Evolutionary conservation across 306 rosid species (phyloP).

Genomic region (Neltuma alba): DNA sequence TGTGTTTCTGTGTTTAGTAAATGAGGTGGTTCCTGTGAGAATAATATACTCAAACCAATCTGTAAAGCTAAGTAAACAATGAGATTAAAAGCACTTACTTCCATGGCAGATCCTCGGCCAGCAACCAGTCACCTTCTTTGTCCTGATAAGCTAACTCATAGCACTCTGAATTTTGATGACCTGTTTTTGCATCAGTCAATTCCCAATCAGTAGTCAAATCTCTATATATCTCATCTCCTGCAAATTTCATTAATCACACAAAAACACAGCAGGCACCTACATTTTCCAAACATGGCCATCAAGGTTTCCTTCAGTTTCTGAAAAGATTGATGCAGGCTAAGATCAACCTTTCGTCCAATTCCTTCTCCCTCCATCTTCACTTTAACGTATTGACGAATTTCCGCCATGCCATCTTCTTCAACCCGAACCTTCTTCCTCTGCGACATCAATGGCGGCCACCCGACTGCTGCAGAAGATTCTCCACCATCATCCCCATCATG

Average conservation of each 20-base stretch:
- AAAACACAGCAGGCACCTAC: slow-evolving; percentile 14
- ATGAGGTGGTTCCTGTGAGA: no score
- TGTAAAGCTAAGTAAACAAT: neutral
- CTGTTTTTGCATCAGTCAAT: slow-evolving; percentile 41
- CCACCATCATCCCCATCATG: slow-evolving; percentile 15
- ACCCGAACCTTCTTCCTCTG: slow-evolving; percentile 55
- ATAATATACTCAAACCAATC: no score
- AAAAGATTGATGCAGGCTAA: slow-evolving; percentile 54
- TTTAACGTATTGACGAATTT: slow-evolving; percentile 48
- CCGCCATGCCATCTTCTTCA: slow-evolving; percentile 18
- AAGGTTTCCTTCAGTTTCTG: slow-evolving; percentile 54
- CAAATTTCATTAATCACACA: neutral
- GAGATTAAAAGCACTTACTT: slow-evolving; percentile 52
- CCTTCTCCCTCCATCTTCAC: slow-evolving; percentile 92
- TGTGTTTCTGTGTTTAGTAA: no score
- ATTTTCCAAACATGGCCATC: slow-evolving; percentile 74
- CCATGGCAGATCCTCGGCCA: slow-evolving; percentile 80
- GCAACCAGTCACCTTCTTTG: slow-evolving; percentile 81
- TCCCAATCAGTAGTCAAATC: slow-evolving; percentile 37
- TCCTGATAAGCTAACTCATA: slow-evolving; percentile 70
- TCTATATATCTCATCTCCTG: neutral
- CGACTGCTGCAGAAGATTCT: slow-evolving; percentile 47
- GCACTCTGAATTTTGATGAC: slow-evolving; percentile 39
- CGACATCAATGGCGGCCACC: slow-evolving; percentile 80
- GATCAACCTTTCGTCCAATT: slow-evolving; percentile 78